phyloP scores from a whole-genome alignment of 1,284 basidiomycete genomes.

The Porogramme epimiltina region DNA sequence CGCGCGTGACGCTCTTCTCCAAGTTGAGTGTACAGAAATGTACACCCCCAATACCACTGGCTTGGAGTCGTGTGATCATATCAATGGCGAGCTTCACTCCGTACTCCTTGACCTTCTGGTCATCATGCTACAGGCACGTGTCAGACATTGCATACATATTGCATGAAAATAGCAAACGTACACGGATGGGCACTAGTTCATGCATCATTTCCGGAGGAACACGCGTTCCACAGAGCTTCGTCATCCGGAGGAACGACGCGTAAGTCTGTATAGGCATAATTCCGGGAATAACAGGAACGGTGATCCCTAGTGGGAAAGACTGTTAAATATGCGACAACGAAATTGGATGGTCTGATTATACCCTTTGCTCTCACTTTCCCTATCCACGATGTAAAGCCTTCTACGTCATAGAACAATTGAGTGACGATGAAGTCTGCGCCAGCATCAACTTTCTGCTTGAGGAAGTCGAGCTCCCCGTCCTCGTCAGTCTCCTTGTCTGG shows the following conservation, averaged over 20 bases:
- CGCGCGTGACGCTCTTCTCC: slow-evolving; percentile 92
- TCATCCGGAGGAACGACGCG: slow-evolving; percentile 88
- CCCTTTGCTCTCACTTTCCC: slow-evolving; percentile 72
- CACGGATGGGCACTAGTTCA: slow-evolving; percentile 80
- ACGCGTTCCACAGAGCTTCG: slow-evolving; percentile 84
- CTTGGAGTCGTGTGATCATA: slow-evolving; percentile 65
- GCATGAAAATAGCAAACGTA: slow-evolving; percentile 38
- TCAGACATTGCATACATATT: neutral
- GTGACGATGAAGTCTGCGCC: slow-evolving; percentile 97
- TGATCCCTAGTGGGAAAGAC: slow-evolving; percentile 64
- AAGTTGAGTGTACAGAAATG: slow-evolving; percentile 98
- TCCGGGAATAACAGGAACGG: slow-evolving; percentile 90
- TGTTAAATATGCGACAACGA: neutral
- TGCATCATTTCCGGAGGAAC: slow-evolving; percentile 75
- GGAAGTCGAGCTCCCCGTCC: slow-evolving; percentile 73
- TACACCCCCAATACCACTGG: slow-evolving; percentile 74
- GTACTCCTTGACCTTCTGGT: slow-evolving; percentile 89
- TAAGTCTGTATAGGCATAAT: slow-evolving; percentile 99
- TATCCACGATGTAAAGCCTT: slow-evolving; percentile 83
- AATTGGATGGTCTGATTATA: slow-evolving; percentile 31
- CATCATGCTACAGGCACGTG: slow-evolving; percentile 67
- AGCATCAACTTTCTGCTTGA: slow-evolving; percentile 92
- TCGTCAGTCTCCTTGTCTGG: slow-evolving; percentile 64
- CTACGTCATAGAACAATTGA: slow-evolving; percentile 96
- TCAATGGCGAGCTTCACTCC: slow-evolving; percentile 80